Conservation (phyloP, 305 asterid species). For the Fraxinus nigra region DNA sequence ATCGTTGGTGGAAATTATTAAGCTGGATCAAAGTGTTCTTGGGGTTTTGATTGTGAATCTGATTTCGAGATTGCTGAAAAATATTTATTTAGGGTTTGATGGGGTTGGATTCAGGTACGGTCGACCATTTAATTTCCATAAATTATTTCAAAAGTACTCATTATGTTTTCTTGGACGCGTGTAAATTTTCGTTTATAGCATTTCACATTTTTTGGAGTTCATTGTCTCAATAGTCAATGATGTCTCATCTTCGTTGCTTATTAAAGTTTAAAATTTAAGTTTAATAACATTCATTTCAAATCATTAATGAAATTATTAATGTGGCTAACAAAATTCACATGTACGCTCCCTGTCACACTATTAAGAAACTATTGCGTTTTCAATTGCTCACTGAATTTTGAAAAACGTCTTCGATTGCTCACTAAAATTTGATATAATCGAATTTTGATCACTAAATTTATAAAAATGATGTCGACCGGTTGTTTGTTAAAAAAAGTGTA, state of each 20-base stretch:
- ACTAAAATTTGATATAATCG: no score
- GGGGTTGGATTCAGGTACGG: neutral
- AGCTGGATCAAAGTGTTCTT: slow-evolving; percentile 9
- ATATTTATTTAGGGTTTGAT: neutral
- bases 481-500: no score
- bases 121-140: neutral
- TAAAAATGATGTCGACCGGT: no score
- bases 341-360: neutral
- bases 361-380: no score
- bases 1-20: neutral
- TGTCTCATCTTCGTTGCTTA: no score
- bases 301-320: no score
- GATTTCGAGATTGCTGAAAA: neutral
- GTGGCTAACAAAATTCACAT: no score
- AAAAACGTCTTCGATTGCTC: neutral
- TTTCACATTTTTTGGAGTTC: neutral
- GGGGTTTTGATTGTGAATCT: neutral
- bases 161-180: neutral
- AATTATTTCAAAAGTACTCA: neutral
- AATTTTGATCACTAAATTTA: no score
- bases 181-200: neutral
- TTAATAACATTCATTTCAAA: neutral
- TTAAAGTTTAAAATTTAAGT: no score
- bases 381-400: no score
- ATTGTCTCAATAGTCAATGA: no score